Conservation (phyloP, 2,329 filamentous ascomycete genomes). For the Pyrenophora graminea region DNA sequence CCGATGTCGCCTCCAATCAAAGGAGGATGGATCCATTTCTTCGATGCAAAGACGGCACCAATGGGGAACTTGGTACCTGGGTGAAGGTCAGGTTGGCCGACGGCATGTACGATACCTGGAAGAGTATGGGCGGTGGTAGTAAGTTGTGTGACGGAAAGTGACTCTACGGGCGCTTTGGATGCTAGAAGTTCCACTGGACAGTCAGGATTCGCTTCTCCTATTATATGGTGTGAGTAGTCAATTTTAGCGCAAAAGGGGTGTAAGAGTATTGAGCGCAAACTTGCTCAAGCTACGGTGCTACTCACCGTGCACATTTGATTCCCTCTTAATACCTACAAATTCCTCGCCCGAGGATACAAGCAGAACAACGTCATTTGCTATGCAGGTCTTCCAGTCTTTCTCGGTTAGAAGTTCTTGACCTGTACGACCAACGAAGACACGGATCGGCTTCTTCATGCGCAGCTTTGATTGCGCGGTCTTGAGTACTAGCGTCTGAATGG, state of each 20-base stretch:
- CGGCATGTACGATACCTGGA: conserved; percentile 42
- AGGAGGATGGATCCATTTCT: conserved; percentile 45
- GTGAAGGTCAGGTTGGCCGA: conserved; percentile 46
- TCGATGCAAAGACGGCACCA: conserved; percentile 43
- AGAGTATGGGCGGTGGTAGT: conserved; percentile 37
- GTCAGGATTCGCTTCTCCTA: conserved; percentile 22
- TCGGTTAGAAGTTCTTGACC: conserved; percentile 35
- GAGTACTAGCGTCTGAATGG: conserved; percentile 31
- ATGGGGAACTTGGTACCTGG: conserved; percentile 47
- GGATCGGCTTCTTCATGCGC: conserved; percentile 32
- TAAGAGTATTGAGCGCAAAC: conserved; percentile 26
- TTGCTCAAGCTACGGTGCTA: conserved; percentile 22
- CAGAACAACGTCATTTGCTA: conserved; percentile 34
- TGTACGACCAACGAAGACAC: conserved; percentile 33
- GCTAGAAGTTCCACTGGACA: conserved; percentile 33
- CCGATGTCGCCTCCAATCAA: conserved; percentile 48
- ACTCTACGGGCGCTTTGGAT: conserved; percentile 34
- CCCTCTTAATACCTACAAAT: conserved; percentile 36
- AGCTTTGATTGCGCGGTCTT: conserved; percentile 40
- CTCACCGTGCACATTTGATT: conserved; percentile 22
- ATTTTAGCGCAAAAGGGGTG: neutral
- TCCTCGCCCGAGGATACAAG: conserved; percentile 41
- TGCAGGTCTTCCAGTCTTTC: conserved; percentile 31
- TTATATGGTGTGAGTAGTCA: conserved; percentile 6
- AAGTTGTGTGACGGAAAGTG: conserved; percentile 38